Conservation (phyloP, 345 rosid species). For the Combretum micranthum region DNA sequence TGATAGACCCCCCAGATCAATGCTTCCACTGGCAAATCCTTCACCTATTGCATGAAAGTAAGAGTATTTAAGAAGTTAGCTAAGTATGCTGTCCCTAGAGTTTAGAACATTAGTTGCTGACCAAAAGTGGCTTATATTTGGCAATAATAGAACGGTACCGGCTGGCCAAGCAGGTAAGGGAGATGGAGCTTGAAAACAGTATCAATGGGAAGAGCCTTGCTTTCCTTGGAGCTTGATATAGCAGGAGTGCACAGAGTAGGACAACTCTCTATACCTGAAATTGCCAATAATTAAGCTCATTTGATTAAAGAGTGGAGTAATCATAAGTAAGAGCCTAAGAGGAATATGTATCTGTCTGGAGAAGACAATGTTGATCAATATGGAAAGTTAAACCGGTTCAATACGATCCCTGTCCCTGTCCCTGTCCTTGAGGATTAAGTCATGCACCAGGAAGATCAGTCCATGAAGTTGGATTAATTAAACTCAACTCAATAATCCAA, state of each 20-base stretch:
- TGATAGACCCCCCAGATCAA: constrained; percentile 14
- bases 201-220: constrained; percentile 34
- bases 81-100: background rate
- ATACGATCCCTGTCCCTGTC: no score
- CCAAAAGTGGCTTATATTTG: no score
- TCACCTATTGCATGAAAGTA: constrained; percentile 22
- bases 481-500: no score
- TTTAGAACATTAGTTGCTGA: no score
- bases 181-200: constrained; percentile 49
- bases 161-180: constrained; percentile 48
- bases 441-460: no score
- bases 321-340: background rate
- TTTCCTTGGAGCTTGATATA: constrained; percentile 20
- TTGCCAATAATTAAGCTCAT: background rate
- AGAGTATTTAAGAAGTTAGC: background rate
- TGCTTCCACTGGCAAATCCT: constrained; percentile 14
- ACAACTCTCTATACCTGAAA: constrained; percentile 27
- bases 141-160: constrained; percentile 18
- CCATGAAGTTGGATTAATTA: no score
- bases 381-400: no score
- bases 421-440: no score
- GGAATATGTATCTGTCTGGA: background rate
- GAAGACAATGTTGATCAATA: no score
- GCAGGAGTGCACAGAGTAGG: constrained; percentile 3
- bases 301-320: background rate